Conservation (phyloP, 1,284 basidiomycete genomes). For the Meira nashicola region DNA sequence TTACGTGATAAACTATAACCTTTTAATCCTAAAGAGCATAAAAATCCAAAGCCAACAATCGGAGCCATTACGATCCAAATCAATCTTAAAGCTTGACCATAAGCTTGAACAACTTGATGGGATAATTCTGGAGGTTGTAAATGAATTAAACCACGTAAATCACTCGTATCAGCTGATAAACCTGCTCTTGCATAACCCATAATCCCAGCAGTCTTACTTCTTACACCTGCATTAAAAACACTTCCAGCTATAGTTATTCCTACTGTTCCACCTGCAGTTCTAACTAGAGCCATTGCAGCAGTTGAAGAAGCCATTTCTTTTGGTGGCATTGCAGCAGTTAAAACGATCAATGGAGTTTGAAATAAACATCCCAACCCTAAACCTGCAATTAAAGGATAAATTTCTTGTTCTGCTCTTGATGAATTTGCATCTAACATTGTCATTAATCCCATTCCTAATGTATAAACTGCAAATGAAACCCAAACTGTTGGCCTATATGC, state of each 20-base stretch:
- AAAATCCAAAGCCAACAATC: constrained; percentile 44
- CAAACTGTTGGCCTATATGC: constrained; percentile 65
- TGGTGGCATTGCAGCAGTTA: constrained; percentile 41
- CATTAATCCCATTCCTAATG: constrained; percentile 34
- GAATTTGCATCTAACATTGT: constrained; percentile 24
- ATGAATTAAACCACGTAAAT: constrained; percentile 22
- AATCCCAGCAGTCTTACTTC: constrained; percentile 1
- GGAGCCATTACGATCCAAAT: constrained; percentile 65
- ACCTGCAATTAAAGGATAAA: constrained; percentile 32
- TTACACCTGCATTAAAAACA: constrained; percentile 31
- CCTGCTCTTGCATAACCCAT: not conserved
- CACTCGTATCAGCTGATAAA: constrained; percentile 4
- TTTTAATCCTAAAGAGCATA: constrained; percentile 33
- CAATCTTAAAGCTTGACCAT: constrained; percentile 64
- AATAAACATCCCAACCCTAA: constrained; percentile 40
- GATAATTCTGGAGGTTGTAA: constrained; percentile 50
- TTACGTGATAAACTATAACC: constrained; percentile 22
- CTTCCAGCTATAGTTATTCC: constrained; percentile 38
- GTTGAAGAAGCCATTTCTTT: constrained; percentile 30
- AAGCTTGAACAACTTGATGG: constrained; percentile 64
- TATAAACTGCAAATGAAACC: constrained; percentile 49
- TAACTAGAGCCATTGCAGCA: constrained; percentile 29
- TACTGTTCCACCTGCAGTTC: constrained; percentile 33
- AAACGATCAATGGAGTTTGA: constrained; percentile 39
- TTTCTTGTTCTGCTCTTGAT: constrained; percentile 22